Base-by-base conservation (phyloP, 2,329 filamentous ascomycete genomes). In the Sarocladiaceae sp. region DNA sequence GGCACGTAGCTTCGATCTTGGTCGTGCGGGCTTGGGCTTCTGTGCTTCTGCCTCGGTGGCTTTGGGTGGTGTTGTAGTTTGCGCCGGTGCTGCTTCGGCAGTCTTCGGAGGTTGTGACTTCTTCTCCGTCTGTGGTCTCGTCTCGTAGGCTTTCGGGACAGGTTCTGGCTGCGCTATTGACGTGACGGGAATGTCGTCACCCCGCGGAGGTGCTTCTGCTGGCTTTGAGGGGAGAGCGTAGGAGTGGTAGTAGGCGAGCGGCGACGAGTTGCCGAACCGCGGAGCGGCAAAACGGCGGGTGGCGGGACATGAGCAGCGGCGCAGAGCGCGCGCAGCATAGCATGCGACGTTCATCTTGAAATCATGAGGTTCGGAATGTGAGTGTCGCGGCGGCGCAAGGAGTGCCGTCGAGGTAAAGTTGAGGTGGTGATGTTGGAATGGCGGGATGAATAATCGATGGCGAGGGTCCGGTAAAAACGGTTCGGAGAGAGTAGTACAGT, bases 11-110 rank as follows among this genome's bases (percentile, higher is more conserved):
- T 67, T 69, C 2, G 68, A 55, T 42, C 69, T 63, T 20, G 64
- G 66, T 4, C 69, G 60, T 3, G 59, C 65, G 29, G 82, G 72
- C 64, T 83, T 86, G 64, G 90, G 87, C 63, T 83, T 86, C 64
- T 91, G 87, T 2, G 84, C 82, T 64, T 88, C 84, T 42, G 69
- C 67, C 65, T 91, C 87, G 23, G 76, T 70, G 20, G 84, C 59
- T 50, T 59, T 59, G 42, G 58, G 58, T 47, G 36, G 53, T n/a
- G 56, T 40, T 13, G 58, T 52, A 5, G 17, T 12, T 46, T 22
- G 12, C 15, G 51, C 28, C 48, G 60, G 10, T 48, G 59, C 22
- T 52, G 57, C 35, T 50, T 53, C 37, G 29, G 57, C 53, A 35
- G 55, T 53, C 53, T 62, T 54, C 59, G n/a, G n/a, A n/a, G n/a